Evolutionary conservation across 371 early-diverging fungal genomes (phyloP), one percentile per base, ranked within the genome.

Genomic region (Batkoa obscura): DNA sequence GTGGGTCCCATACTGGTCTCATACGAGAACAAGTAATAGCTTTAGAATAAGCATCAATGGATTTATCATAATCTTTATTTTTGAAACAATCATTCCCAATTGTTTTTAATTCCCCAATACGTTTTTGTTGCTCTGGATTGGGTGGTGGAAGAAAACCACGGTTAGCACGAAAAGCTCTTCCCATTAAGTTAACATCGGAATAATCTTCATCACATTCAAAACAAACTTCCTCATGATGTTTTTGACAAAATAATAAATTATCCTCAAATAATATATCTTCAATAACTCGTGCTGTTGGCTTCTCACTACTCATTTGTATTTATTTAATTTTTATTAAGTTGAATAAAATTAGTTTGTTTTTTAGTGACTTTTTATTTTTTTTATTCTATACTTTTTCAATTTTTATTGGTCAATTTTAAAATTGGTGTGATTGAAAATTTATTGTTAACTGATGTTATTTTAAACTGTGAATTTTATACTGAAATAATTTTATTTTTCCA

Each of bases 1-100:
- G 67, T 10, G 83, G 74, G 49, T 86, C 87, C 87, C 87, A 86
- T 53, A 84, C 68, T 17, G 84, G 85, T 41, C 87, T 70, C 58
- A 75, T 74, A 63, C 76, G 74, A 13, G 83, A 76, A 8, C 80
- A 59, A 42, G 76, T 78, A 36, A 84, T 74, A 10, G 86, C 87
- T 65, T 79, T 75, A 43, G 81, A 71, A 62, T 86, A 86, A 53
- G 72, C 77, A 3, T 73, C 69, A 60, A 83, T 76, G 9, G 87
- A 83, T 55, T 83, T 81, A 23, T 67, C 64, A 56, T 78, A 81
- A 23, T 79, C 76, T 60, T 69, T 69, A 38, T 66, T 64, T 48
- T 83, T 81, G 68, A 79, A 84, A 55, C 67, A 61, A 42, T 75
- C 78, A 71, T 86, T 85, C 55, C 87, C 87, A 47, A 79, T 80